These are phyloP conservation scores for Phlebopus sp. DNA, from an alignment of 1,284 basidiomycete genomes.

Conservation along the genomic window DNA sequence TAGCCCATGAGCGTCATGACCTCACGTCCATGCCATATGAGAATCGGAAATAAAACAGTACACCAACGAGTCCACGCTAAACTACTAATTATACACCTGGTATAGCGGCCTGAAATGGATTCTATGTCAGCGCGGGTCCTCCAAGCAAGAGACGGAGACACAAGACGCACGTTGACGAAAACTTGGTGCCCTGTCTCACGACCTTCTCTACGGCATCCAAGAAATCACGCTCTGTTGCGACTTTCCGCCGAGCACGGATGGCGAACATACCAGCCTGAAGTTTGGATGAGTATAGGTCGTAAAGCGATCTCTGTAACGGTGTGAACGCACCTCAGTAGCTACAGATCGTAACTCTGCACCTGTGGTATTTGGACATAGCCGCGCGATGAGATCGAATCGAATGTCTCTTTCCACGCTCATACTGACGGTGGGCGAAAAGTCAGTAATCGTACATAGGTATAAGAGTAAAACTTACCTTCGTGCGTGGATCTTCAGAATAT, in stretches of 20 bases:
- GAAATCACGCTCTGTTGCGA: conserved; percentile 97
- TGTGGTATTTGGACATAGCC: conserved; percentile 96
- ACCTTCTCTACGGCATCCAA: conserved; percentile 98
- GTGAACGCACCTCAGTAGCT: conserved; percentile 78
- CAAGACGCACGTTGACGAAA: conserved; percentile 49
- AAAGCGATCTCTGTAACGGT: conserved; percentile 2
- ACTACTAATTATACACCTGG: conserved; percentile 68
- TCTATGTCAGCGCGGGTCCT: conserved; percentile 13
- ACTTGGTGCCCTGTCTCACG: conserved; percentile 96
- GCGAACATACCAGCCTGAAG: conserved; percentile 96
- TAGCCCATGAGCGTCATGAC: too few relatives aligned
- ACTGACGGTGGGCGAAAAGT: conserved; percentile 39
- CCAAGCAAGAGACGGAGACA: background rate
- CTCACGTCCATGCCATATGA: too few relatives aligned
- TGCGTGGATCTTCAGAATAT: conserved; percentile 97
- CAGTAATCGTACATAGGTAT: conserved; percentile 3
- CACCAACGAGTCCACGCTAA: conserved; percentile 14
- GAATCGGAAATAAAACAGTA: conserved; percentile 11
- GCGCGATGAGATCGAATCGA: conserved; percentile 95
- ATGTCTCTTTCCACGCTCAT: conserved; percentile 99
- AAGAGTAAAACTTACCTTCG: conserved; percentile 54
- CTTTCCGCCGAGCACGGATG: conserved; percentile 94
- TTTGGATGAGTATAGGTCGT: background rate
- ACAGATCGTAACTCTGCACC: conserved; percentile 97
- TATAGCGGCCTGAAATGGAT: conserved; percentile 52